phyloP scores from a whole-genome alignment of 345 rosid genomes.

The Aquilaria yunnanensis region DNA sequence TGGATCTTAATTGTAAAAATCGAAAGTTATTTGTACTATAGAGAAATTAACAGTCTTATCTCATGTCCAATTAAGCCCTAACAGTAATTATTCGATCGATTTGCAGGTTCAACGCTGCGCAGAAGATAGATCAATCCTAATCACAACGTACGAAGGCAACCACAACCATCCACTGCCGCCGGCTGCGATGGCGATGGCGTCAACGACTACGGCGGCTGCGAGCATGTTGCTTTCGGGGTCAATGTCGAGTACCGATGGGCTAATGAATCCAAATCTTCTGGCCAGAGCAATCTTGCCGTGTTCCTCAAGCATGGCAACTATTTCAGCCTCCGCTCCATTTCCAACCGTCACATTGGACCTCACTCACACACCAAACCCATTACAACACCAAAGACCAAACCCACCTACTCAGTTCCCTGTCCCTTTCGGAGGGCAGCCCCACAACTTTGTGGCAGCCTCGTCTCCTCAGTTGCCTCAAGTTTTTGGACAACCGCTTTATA shows the following conservation, averaged over 20 bases:
- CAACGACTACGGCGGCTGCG: conserved; percentile 86
- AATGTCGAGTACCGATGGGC: conserved; percentile 82
- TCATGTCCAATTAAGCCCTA: neutral
- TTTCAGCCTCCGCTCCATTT: conserved; percentile 96
- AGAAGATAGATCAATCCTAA: conserved; percentile 72
- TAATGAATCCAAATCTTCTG: conserved; percentile 79
- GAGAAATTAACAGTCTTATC: neutral
- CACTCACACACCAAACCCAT: conserved; percentile 60
- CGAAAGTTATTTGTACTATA: neutral
- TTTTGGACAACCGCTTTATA: conserved; percentile 65
- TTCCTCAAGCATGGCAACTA: conserved; percentile 87
- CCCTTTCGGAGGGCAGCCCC: conserved; percentile 33
- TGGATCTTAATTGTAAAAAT: neutral
- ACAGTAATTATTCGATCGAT: neutral
- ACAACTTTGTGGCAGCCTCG: conserved; percentile 23
- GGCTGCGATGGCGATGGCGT: conserved; percentile 93
- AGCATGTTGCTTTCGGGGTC: conserved; percentile 89
- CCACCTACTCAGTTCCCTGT: conserved; percentile 29
- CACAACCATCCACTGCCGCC: conserved; percentile 95
- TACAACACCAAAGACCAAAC: conserved; percentile 37
- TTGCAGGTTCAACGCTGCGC: conserved; percentile 93
- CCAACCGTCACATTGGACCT: conserved; percentile 96
- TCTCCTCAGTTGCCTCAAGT: conserved; percentile 43
- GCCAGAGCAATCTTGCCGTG: conserved; percentile 87
- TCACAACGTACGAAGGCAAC: conserved; percentile 92